These are phyloP conservation scores for Diaporthe eres DNA, from an alignment of 2,329 filamentous ascomycete genomes.

Conservation along the genomic window DNA sequence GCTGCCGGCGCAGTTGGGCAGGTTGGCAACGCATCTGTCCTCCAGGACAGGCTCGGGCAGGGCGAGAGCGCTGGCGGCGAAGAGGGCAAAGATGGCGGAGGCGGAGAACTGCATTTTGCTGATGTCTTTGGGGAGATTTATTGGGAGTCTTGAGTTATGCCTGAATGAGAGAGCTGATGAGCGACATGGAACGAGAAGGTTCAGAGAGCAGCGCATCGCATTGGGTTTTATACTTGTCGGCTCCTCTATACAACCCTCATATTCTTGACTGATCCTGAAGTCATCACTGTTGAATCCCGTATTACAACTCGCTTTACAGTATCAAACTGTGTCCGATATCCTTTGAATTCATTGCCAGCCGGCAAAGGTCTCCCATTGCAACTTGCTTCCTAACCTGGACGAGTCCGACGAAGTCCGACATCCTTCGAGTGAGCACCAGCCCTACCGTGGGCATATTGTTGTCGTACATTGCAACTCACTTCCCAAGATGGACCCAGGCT, in stretches of 20 bases:
- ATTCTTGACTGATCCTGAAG: too few relatives aligned
- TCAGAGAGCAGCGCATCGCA: background rate
- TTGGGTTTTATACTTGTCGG: background rate
- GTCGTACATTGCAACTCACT: background rate
- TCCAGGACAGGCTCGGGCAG: background rate
- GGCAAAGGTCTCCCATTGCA: background rate
- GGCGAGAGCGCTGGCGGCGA: background rate
- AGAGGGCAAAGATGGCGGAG: background rate
- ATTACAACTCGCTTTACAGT: too few relatives aligned
- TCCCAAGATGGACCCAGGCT: background rate
- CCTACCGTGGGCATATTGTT: background rate
- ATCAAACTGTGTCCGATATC: too few relatives aligned
- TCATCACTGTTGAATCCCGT: too few relatives aligned
- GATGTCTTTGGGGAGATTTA: background rate
- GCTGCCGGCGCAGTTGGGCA: background rate
- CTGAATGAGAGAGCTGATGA: background rate
- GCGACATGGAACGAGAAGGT: background rate
- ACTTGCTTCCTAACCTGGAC: background rate
- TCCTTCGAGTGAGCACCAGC: background rate
- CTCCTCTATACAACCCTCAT: background rate
- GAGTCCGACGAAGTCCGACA: background rate
- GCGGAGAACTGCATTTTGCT: background rate
- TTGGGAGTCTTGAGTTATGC: background rate
- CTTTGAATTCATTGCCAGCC: too few relatives aligned
- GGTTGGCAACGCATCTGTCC: background rate